These are phyloP conservation scores for Apiospora phragmitis DNA, from an alignment of 2,329 filamentous ascomycete genomes.

Conservation along the genomic window DNA sequence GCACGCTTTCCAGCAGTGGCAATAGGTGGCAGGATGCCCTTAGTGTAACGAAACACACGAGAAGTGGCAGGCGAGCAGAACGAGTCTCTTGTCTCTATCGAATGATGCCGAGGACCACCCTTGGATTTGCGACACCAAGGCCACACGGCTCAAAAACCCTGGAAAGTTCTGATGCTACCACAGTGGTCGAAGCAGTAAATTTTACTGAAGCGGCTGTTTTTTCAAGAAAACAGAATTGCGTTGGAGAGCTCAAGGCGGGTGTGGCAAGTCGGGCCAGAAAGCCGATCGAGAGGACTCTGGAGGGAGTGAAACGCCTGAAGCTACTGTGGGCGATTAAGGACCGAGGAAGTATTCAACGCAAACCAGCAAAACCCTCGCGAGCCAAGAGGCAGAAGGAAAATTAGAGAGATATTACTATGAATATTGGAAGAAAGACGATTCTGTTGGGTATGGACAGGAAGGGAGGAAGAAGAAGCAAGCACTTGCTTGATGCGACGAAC, in stretches of 20 bases:
- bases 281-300: background rate
- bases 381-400: background rate
- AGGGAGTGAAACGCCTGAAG: constrained; percentile 1
- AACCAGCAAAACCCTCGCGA: background rate
- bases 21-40: background rate
- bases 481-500: background rate
- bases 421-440: background rate
- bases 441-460: background rate
- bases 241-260: background rate
- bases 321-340: background rate
- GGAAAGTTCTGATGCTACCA: background rate
- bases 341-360: background rate
- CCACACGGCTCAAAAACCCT: background rate
- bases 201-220: background rate
- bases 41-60: background rate
- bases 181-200: no score
- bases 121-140: background rate
- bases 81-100: background rate
- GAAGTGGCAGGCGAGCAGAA: background rate
- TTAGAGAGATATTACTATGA: background rate
- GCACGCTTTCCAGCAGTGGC: background rate
- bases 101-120: no score
- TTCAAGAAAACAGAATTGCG: background rate
- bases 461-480: background rate
- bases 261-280: background rate